Evolutionary conservation across 108 stramenopile genomes (phyloP).

Genomic region (Schizochytrium sp.): DNA sequence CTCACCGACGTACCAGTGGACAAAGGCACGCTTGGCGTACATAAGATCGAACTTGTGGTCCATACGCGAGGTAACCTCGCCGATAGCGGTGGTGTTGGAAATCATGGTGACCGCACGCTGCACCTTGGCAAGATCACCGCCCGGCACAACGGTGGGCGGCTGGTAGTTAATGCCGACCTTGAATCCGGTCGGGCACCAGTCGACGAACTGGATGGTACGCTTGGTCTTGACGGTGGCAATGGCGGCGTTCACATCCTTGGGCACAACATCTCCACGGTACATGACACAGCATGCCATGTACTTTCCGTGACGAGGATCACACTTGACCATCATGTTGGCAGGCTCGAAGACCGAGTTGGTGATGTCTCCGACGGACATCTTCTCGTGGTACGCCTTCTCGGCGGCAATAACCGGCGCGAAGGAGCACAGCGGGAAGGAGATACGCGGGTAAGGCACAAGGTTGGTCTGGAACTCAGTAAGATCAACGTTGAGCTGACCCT

Average conservation of each 20-base stretch:
- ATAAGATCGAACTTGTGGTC: constrained; percentile 99
- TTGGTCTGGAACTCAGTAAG: constrained; percentile 96
- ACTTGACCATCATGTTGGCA: constrained; percentile 92
- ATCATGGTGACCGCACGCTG: constrained; percentile 99
- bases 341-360: constrained; percentile 95
- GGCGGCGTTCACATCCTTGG: constrained; percentile 92
- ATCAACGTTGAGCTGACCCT: constrained; percentile 94
- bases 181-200: constrained; percentile 92
- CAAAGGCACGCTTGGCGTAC: constrained; percentile 99
- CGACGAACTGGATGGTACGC: constrained; percentile 94
- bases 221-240: constrained; percentile 94
- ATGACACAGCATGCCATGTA: constrained; percentile 81
- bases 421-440: constrained; percentile 93
- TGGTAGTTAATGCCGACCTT: constrained; percentile 73
- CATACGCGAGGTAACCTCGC: constrained; percentile 95
- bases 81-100: constrained; percentile 99
- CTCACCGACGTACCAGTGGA: constrained; percentile 99
- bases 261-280: constrained; percentile 94
- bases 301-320: constrained; percentile 86
- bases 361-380: constrained; percentile 91
- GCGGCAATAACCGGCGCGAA: constrained; percentile 92
- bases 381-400: constrained; percentile 92
- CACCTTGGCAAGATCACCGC: constrained; percentile 91
- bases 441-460: constrained; percentile 94
- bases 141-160: constrained; percentile 78